Evolutionary conservation across 73 alveolate genomes (phyloP), one percentile per base, ranked within the genome.

Genomic region (Paramecium bursaria): DNA sequence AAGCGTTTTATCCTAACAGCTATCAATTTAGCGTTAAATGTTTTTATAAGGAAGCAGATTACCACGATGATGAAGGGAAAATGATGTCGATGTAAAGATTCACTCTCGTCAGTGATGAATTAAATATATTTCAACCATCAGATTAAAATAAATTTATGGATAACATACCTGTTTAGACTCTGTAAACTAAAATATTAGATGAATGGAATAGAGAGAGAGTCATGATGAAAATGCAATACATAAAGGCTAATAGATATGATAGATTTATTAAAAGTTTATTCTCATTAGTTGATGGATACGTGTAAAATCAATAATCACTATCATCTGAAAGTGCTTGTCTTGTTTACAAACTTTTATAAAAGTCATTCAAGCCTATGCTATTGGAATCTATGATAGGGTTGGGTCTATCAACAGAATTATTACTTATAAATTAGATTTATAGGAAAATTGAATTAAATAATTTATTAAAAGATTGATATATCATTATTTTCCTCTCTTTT

Each of bases 41-140:
- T 1, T 57, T 57, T 21, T 57, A 30, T 29, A n/a, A 57, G 30
- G 76, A 57, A 57, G 76, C 76, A 13, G 76, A 57, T 57, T 57
- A 57, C 15, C 17, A 50, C 33, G 76, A 22, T 1, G 76, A 57
- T 26, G 5, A 5, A 30, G 76, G 76, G 33, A 57, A 7, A 17
- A 57, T 57, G 76, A 57, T 57, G 52, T 57, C 76, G 14, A 57
- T 30, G 15, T 57, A 57, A 15, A 57, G 76, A 57, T 57, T 57
- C 33, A 57, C 76, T 14, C 15, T 57, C 27, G 49, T 57, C 33
- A 30, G 76, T 30, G 76, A 57, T 57, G 76, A 57, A 57, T 57
- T 29, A 30, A 57, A 57, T 15, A 57, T 57, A 2, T 57, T 57
- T 57, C 33, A 57, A 13, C 51, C 27, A 15, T 48, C 27, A 10